These are phyloP conservation scores for Rubia tinctorum DNA, from an alignment of 305 asterid genomes.

Conservation along the genomic window DNA sequence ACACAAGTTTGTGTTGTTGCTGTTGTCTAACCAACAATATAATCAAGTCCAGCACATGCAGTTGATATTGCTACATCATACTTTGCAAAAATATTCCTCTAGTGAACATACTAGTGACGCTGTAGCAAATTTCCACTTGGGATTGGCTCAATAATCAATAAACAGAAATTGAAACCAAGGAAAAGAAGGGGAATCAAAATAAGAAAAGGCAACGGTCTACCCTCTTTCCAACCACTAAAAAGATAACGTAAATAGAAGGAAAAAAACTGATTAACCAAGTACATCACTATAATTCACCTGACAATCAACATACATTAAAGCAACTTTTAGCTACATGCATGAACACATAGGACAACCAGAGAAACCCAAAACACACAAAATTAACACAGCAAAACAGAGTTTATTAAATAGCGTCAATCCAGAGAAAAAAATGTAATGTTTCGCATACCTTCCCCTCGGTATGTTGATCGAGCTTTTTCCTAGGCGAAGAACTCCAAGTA, in stretches of 20 bases:
- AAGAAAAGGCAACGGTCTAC: not conserved
- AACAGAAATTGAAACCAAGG: not conserved
- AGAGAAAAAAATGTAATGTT: not conserved
- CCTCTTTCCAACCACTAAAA: not conserved
- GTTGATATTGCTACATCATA: conserved; percentile 95
- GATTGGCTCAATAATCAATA: conserved; percentile 89
- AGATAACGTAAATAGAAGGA: not conserved
- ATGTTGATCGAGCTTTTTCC: conserved; percentile 77
- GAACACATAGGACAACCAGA: too few species aligned
- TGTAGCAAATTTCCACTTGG: conserved; percentile 82
- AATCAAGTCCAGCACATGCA: conserved; percentile 90
- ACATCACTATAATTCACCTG: not conserved
- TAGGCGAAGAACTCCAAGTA: conserved; percentile 87
- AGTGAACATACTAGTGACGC: not conserved
- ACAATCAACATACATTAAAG: not conserved
- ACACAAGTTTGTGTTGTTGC: conserved; percentile 90
- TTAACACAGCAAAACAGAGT: conserved; percentile 20
- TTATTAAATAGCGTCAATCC: not conserved
- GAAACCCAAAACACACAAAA: too few species aligned
- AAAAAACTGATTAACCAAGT: conserved; percentile 4
- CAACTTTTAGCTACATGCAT: too few species aligned
- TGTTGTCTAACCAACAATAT: conserved; percentile 49
- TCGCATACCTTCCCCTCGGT: conserved; percentile 62
- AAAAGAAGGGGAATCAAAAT: conserved; percentile 9
- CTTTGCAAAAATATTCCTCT: conserved; percentile 36